A percentile compares a stretch with the other conserved stretches of the same genome.
Evolutionary conservation across 2,329 filamentous ascomycete species (phyloP).

Genomic region (Apiospora aurea): DNA sequence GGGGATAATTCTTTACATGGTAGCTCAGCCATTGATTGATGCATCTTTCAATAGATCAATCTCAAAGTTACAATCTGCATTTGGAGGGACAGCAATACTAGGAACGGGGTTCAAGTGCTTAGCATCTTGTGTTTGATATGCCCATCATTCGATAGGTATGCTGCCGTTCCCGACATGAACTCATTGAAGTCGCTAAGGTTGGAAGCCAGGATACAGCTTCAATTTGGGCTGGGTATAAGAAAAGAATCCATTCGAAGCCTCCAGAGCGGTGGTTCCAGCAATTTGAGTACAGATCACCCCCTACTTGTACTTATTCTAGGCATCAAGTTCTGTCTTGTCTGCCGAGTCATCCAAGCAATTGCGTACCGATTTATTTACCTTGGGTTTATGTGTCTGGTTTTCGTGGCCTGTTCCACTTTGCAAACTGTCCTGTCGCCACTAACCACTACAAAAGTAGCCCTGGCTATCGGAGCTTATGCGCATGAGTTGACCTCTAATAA

Average conservation of each 20-base stretch:
- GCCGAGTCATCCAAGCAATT: constrained; percentile 4
- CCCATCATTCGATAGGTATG: too few species aligned
- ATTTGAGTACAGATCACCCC: not conserved
- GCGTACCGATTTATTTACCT: not conserved
- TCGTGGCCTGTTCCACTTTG: constrained; percentile 29
- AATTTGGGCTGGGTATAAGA: not conserved
- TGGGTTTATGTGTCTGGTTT: constrained; percentile 22
- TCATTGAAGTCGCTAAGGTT: not conserved
- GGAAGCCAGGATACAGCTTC: not conserved
- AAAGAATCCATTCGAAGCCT: not conserved
- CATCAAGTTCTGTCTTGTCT: not conserved
- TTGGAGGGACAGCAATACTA: too few species aligned
- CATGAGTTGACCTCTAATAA: not conserved
- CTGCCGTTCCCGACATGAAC: too few species aligned
- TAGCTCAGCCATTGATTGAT: too few species aligned
- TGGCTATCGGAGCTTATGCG: not conserved
- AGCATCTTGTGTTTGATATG: too few species aligned
- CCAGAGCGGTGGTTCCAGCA: not conserved
- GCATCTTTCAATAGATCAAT: too few species aligned
- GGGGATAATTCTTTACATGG: not conserved
- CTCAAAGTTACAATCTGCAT: too few species aligned
- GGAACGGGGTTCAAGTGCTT: too few species aligned
- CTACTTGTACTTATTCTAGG: not conserved
- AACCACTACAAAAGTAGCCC: constrained; percentile 13
- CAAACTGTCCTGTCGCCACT: constrained; percentile 30